Evolutionary conservation across 805 yeast genomes (phyloP), one percentile per base, ranked within the genome.

Genomic region (Saccharomycopsis schoenii): DNA sequence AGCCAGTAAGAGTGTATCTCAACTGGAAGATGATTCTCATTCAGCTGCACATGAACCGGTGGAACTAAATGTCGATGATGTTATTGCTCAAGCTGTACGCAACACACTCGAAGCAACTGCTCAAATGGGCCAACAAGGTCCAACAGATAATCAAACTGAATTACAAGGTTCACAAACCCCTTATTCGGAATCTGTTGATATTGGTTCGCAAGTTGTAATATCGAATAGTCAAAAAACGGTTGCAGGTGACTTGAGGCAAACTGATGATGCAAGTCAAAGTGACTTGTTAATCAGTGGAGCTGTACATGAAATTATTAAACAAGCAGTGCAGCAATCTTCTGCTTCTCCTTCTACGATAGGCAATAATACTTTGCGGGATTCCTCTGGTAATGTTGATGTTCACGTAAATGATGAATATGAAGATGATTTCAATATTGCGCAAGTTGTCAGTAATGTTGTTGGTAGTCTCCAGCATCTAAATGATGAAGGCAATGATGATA

Each of bases 251-350:
- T 6, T 25, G 29, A 34, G 11, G 19, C 15, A 15, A n/a, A 37
- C 4, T 39, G 25, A 37, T 2, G 11, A 4, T 15, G 21, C 41
- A 14, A 34, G 6, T 29, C 24, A 52, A n/a, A 37, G 62, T 15
- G 58, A 60, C 24, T 14, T 21, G 19, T 29, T 62, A 8, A 60
- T 62, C 41, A 62, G 64, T 37, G 58, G 59, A 17, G 64, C 62
- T 29, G 64, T 62, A 1, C 59, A 47, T 50, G 62, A 62, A 43
- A 57, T 62, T 19, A 62, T 59, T 11, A 60, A 43, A 14, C 55
- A 34, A 19, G 62, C 42, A n/a, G 24, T 54, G 2, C 34, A 29
- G 29, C 54, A 41, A 15, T 40, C 51, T 11, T 40, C 58, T 1
- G 42, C 34, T 8, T 58, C 60, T 11, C 55, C 47, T 25, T 58